Percentiles rank a stretch among this genome's conserved stretches.
phyloP scores from a whole-genome alignment of 176 grass and related monocot genomes.

The Hyparrhenia diplandra region DNA sequence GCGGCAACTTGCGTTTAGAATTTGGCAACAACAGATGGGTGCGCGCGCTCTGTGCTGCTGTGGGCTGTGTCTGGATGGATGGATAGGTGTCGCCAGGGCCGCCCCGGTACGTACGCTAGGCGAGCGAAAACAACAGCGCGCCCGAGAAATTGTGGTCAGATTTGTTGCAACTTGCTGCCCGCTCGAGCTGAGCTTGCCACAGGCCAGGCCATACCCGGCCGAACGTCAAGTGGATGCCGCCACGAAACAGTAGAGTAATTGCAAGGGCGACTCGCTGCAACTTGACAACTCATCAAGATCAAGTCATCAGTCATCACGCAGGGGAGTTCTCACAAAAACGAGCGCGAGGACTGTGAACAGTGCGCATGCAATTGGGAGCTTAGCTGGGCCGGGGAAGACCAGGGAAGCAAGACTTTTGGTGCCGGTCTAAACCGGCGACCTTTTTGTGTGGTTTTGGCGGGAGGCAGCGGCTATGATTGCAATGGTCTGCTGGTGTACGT shows the following conservation, averaged over 20 bases:
- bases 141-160: neutral
- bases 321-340: too few species aligned
- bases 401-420: neutral
- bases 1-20: constrained; percentile 23
- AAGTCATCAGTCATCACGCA: neutral
- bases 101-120: neutral
- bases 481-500: too few species aligned
- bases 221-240: constrained; percentile 7
- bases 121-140: neutral
- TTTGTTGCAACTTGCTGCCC: constrained; percentile 4
- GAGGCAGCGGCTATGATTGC: too few species aligned
- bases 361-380: too few species aligned
- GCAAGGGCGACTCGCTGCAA: constrained; percentile 15
- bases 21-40: neutral
- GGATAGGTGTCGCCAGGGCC: neutral
- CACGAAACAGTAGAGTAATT: constrained; percentile 24
- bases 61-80: too few species aligned
- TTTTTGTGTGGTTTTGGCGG: neutral
- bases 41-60: neutral
- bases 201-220: neutral
- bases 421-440: neutral
- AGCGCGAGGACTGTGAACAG: too few species aligned
- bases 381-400: too few species aligned
- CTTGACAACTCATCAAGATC: constrained; percentile 8
- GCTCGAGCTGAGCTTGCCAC: too few species aligned